Percentiles rank a stretch among this genome's conserved stretches.
phyloP scores from a whole-genome alignment of 2,329 filamentous ascomycete genomes.

The Exophiala lecanii-corni region DNA sequence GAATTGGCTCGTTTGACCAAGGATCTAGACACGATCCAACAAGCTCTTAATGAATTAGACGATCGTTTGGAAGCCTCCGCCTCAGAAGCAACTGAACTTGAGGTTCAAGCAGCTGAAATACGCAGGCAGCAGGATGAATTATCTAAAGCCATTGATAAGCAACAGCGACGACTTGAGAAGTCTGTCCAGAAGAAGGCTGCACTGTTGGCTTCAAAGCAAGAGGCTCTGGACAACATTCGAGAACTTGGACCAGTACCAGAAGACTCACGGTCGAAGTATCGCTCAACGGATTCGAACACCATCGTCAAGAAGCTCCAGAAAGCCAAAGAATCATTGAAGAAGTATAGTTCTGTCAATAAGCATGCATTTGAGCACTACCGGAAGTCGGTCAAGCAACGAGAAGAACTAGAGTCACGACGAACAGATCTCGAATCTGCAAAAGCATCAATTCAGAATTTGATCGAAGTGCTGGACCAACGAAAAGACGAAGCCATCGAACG shows the following conservation, averaged over 20 bases:
- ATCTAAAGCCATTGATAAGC: constrained; percentile 71
- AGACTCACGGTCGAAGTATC: constrained; percentile 88
- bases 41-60: constrained; percentile 71
- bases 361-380: constrained; percentile 99
- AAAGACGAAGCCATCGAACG: constrained; percentile 98
- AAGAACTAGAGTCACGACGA: constrained; percentile 76
- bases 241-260: constrained; percentile 90
- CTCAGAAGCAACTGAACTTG: constrained; percentile 52
- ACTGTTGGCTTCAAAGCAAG: constrained; percentile 68
- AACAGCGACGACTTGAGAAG: constrained; percentile 88
- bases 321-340: constrained; percentile 88
- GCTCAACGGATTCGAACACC: constrained; percentile 71
- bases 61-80: constrained; percentile 60
- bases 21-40: constrained; percentile 61
- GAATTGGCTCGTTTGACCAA: constrained; percentile 76
- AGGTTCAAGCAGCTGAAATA: constrained; percentile 57
- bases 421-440: constrained; percentile 84
- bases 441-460: constrained; percentile 82
- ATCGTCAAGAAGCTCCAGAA: constrained; percentile 75
- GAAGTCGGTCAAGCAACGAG: constrained; percentile 89
- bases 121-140: constrained; percentile 72
- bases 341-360: constrained; percentile 84
- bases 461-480: constrained; percentile 84
- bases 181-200: constrained; percentile 83
- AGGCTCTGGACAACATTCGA: constrained; percentile 83